Percentiles rank a stretch among this genome's conserved stretches.
These are phyloP conservation scores for Suillus subalutaceus DNA, from an alignment of 768 basidiomycete species.

Conservation along the genomic window DNA sequence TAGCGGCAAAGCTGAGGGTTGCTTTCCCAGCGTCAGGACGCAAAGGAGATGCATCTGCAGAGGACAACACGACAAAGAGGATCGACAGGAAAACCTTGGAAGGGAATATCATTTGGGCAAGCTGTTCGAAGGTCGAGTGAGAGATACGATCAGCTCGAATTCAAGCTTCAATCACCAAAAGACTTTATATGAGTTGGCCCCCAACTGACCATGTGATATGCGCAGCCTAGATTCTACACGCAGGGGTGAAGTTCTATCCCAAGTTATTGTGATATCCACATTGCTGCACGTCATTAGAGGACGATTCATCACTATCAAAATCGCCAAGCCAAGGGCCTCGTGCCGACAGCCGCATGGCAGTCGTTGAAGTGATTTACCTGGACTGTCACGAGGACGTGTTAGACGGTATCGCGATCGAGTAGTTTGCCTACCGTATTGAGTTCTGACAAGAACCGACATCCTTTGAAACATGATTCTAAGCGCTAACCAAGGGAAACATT, in stretches of 20 bases:
- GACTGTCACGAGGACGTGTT: not conserved
- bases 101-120: constrained; percentile 24
- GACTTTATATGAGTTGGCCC: constrained; percentile 5
- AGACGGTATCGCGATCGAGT: not conserved
- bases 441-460: not conserved
- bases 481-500: not conserved
- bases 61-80: constrained; percentile 16
- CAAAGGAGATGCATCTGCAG: constrained; percentile 20
- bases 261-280: not conserved
- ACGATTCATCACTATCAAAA: not conserved
- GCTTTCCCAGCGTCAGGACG: constrained; percentile 9
- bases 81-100: constrained; percentile 15
- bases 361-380: not conserved
- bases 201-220: constrained; percentile 2
- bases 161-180: constrained; percentile 1
- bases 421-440: constrained; percentile 1
- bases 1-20: constrained; percentile 19
- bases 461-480: not conserved
- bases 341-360: not conserved
- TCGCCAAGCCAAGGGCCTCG: not conserved
- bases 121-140: constrained; percentile 8
- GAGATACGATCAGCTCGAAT: constrained; percentile 8
- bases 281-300: not conserved
- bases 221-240: not conserved
- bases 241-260: not conserved